Conservation (phyloP, 2,329 filamentous ascomycete genomes). For the Penicillium hesseltinei region DNA sequence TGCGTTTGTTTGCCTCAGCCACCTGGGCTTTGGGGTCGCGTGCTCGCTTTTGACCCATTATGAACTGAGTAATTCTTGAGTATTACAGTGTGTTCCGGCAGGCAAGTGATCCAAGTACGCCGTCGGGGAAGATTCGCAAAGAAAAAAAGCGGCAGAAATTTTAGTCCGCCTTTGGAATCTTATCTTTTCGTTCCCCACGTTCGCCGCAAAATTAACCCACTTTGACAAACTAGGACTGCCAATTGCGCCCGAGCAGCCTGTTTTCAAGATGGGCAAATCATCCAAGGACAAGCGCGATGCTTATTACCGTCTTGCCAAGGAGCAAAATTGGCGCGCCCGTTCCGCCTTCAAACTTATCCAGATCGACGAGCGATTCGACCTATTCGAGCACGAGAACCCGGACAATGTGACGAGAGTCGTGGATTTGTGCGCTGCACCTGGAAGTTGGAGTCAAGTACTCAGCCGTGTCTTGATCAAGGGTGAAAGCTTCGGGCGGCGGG, state of each 20-base stretch:
- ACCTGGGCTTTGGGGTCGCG: constrained; percentile 31
- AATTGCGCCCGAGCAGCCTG: neutral
- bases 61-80: constrained; percentile 1
- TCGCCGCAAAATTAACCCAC: constrained; percentile 21
- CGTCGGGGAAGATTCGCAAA: constrained; percentile 21
- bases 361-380: constrained; percentile 91
- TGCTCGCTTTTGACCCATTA: constrained; percentile 40
- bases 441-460: constrained; percentile 95
- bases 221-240: constrained; percentile 9
- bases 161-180: constrained; percentile 30
- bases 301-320: constrained; percentile 96
- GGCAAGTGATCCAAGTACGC: constrained; percentile 10
- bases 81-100: neutral
- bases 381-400: constrained; percentile 64
- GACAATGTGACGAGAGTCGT: constrained; percentile 85
- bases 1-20: constrained; percentile 37
- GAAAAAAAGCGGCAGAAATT: constrained; percentile 41
- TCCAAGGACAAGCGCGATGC: constrained; percentile 98
- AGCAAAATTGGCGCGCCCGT: constrained; percentile 95
- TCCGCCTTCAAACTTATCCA: constrained; percentile 97
- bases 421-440: constrained; percentile 91
- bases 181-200: constrained; percentile 35
- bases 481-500: constrained; percentile 79
- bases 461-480: constrained; percentile 91
- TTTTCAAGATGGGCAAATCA: constrained; percentile 76